phyloP scores from a whole-genome alignment of 352 stramenopile species.

The Pythium utonaiense region DNA sequence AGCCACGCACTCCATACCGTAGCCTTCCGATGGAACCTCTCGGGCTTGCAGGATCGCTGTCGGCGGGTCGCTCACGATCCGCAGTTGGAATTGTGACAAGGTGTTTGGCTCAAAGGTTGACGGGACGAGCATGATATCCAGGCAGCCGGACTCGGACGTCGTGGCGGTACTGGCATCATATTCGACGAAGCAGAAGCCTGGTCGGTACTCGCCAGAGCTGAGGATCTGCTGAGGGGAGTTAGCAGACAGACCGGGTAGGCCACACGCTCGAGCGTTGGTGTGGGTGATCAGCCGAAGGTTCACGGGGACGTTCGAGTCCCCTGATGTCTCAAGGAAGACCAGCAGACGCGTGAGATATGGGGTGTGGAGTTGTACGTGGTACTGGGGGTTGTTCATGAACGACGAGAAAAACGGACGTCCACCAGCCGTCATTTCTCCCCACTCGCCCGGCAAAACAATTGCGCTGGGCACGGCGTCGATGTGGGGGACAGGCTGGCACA shows the following conservation, averaged over 20 bases:
- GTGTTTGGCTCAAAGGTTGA: slow-evolving; percentile 62
- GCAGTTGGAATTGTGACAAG: slow-evolving; percentile 46
- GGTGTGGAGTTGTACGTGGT: slow-evolving; percentile 46
- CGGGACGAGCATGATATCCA: slow-evolving; percentile 65
- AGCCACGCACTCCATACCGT: slow-evolving; percentile 41
- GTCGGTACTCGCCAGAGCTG: slow-evolving; percentile 75
- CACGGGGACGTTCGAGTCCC: slow-evolving; percentile 34
- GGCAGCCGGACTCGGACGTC: slow-evolving; percentile 21
- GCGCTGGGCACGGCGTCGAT: slow-evolving; percentile 34
- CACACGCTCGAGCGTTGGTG: slow-evolving; percentile 42
- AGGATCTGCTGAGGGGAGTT: slow-evolving; percentile 32
- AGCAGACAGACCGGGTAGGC: slow-evolving; percentile 27
- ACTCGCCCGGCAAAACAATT: slow-evolving; percentile 43
- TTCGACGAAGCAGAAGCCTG: slow-evolving; percentile 73
- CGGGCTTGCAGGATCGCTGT: slow-evolving; percentile 27
- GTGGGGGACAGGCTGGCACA: slow-evolving; percentile 49
- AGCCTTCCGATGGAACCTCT: slow-evolving; percentile 50
- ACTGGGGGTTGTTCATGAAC: slow-evolving; percentile 83
- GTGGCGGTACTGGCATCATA: slow-evolving; percentile 19
- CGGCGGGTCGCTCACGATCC: slow-evolving; percentile 55
- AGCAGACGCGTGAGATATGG: slow-evolving; percentile 37
- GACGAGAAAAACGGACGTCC: slow-evolving; percentile 66
- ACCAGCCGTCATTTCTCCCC: slow-evolving; percentile 41
- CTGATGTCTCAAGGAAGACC: slow-evolving; percentile 44
- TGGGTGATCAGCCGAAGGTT: slow-evolving; percentile 66